phyloP scores from a whole-genome alignment of 371 early-diverging fungal species.

The Smittium mucronatum region DNA sequence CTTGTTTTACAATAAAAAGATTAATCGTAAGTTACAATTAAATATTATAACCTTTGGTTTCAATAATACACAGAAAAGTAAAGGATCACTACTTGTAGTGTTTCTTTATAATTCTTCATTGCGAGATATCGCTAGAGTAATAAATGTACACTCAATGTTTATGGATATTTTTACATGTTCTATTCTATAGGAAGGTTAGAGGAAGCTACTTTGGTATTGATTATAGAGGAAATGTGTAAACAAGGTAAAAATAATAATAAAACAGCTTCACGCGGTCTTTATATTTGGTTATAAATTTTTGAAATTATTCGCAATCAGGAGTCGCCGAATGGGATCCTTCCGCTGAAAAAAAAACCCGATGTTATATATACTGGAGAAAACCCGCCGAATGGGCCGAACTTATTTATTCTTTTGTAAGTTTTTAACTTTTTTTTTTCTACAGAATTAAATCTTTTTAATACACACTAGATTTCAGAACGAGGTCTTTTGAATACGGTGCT shows the following conservation, averaged over 20 bases:
- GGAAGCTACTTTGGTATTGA: slow-evolving; percentile 43
- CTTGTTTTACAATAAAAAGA: slow-evolving; percentile 51
- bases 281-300: too few relatives aligned
- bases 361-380: slow-evolving; percentile 69
- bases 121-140: too few relatives aligned
- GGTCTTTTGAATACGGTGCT: slow-evolving; percentile 68
- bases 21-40: slow-evolving; percentile 39
- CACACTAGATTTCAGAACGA: neutral
- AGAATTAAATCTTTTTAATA: neutral
- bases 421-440: slow-evolving; percentile 5
- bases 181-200: slow-evolving; percentile 14
- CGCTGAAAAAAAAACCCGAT: slow-evolving; percentile 40
- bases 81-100: too few relatives aligned
- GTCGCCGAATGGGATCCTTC: slow-evolving; percentile 61
- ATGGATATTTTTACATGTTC: too few relatives aligned
- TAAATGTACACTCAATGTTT: too few relatives aligned
- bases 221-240: slow-evolving; percentile 60
- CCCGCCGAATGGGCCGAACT: slow-evolving; percentile 79
- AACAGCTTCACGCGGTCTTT: too few relatives aligned
- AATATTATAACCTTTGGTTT: slow-evolving; percentile 7
- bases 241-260: slow-evolving; percentile 34
- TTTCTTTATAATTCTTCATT: too few relatives aligned
- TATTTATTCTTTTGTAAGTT: slow-evolving; percentile 62
- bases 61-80: too few relatives aligned
- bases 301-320: too few relatives aligned